Base-by-base conservation (phyloP, 306 rosid species). In the Vigna angularis region DNA sequence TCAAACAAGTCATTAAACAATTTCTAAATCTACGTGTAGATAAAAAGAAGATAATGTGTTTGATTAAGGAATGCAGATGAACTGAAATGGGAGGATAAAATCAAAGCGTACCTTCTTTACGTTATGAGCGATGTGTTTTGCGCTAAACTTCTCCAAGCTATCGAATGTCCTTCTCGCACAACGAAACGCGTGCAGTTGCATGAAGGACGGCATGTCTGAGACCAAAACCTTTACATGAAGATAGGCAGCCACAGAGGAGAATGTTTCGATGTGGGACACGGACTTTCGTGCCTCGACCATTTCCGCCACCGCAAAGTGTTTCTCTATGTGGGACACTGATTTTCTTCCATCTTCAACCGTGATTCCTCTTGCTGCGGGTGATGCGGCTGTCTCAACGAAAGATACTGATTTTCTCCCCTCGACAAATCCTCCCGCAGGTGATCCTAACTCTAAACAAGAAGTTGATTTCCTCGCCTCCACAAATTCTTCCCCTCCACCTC, bases 171-270 rank as follows among this genome's bases (percentile, higher is more conserved):
- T 87, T 74, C 99, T 93, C 0, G 96, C 98, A 79, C 91, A 88
- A 16, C 93, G 89, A 69, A 95, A 95, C 56, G 99, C 98, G 66
- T 91, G 92, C 80, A 89, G 85, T 85, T 95, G 99, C 99, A 95
- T 93, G 89, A 88, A 86, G 24, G 86, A 90, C 28, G 98, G 98
- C 99, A 95, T 91, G 72, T 95, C 99, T 11, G 93, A 74, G 6
- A 88, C 96, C 86, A 95, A 78, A 17, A 95, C 91, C 81, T 91
- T 95, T 24, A 91, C 97, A 70, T 95, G 90, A 78, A 93, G 93
- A 88, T 84, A 82, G 36, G 89, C 59, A 66, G 73, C 84, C 50
- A 90, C 93, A 42, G 98, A 93, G 13, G 78, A 82, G 82, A 88
- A 84, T 44, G 87, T 83, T 71, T 93, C 99, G 62, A 93, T 83